Evolutionary conservation across 2,329 filamentous ascomycete species (phyloP).

Genomic region (Paecilomyces sp.): DNA sequence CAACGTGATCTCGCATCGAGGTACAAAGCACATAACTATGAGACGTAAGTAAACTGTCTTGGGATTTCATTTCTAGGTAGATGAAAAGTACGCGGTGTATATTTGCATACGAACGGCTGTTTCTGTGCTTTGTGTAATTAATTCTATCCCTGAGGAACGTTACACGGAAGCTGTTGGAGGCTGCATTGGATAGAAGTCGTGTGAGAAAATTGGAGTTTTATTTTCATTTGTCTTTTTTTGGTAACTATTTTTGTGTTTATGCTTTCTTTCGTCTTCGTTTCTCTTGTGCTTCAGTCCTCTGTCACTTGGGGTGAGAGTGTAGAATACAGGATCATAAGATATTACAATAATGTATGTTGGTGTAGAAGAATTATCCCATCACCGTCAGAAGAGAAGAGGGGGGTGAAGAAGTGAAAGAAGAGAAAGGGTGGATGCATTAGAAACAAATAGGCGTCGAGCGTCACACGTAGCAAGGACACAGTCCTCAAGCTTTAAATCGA

Average conservation of each 20-base stretch:
- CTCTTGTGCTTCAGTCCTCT: neutral
- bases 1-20: too few species aligned
- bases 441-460: neutral
- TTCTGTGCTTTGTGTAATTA: too few species aligned
- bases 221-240: conserved; percentile 6
- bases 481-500: neutral
- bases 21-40: too few species aligned
- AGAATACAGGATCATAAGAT: neutral
- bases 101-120: too few species aligned
- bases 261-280: neutral
- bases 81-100: too few species aligned
- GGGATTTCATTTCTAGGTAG: too few species aligned
- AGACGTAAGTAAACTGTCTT: too few species aligned
- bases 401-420: neutral
- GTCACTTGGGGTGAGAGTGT: neutral
- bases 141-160: neutral
- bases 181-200: neutral
- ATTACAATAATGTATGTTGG: neutral
- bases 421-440: neutral
- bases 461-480: neutral
- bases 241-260: conserved; percentile 7
- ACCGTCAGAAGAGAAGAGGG: too few species aligned
- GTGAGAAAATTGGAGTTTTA: conserved; percentile 3
- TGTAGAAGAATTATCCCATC: neutral
- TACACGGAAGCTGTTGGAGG: neutral